phyloP scores from a whole-genome alignment of 495 filamentous ascomycete genomes.

The Symbiotaphrina buchneri region DNA sequence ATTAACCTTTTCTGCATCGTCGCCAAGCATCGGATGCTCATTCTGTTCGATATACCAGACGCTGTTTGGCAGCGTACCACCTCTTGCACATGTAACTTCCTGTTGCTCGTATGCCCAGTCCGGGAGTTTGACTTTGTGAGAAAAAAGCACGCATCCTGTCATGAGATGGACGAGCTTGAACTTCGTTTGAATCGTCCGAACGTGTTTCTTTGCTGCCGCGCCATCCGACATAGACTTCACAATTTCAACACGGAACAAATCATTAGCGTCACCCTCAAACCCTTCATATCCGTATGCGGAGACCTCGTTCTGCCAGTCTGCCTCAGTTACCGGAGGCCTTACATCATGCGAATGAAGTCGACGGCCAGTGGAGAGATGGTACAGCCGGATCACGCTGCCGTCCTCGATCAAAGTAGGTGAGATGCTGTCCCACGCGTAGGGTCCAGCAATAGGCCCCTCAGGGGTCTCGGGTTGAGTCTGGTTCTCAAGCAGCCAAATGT shows the following conservation, averaged over 20 bases:
- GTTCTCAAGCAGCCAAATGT: slow-evolving; percentile 82
- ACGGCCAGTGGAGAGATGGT: slow-evolving; percentile 62
- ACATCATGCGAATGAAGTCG: slow-evolving; percentile 93
- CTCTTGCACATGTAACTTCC: slow-evolving; percentile 90
- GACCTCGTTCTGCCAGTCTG: slow-evolving; percentile 96
- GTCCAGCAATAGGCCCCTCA: slow-evolving; percentile 58
- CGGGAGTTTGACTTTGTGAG: slow-evolving; percentile 94
- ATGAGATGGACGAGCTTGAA: slow-evolving; percentile 88
- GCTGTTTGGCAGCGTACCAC: slow-evolving; percentile 84
- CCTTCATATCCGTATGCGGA: slow-evolving; percentile 96
- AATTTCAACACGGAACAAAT: slow-evolving; percentile 87
- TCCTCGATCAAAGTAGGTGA: slow-evolving; percentile 51
- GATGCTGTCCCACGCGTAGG: slow-evolving; percentile 60
- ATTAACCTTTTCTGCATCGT: slow-evolving; percentile 74
- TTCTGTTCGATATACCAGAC: slow-evolving; percentile 93
- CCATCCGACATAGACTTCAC: slow-evolving; percentile 73
- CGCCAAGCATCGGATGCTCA: slow-evolving; percentile 50
- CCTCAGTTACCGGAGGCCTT: slow-evolving; percentile 90
- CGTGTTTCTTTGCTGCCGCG: slow-evolving; percentile 52
- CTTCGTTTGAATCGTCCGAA: slow-evolving; percentile 91
- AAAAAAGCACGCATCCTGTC: slow-evolving; percentile 93
- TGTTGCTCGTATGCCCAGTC: slow-evolving; percentile 96
- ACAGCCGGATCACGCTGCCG: slow-evolving; percentile 57
- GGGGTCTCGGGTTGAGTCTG: slow-evolving; percentile 72
- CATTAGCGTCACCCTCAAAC: slow-evolving; percentile 91